Conservation (phyloP, 805 yeast species). For the Candida cerambycidarum region DNA sequence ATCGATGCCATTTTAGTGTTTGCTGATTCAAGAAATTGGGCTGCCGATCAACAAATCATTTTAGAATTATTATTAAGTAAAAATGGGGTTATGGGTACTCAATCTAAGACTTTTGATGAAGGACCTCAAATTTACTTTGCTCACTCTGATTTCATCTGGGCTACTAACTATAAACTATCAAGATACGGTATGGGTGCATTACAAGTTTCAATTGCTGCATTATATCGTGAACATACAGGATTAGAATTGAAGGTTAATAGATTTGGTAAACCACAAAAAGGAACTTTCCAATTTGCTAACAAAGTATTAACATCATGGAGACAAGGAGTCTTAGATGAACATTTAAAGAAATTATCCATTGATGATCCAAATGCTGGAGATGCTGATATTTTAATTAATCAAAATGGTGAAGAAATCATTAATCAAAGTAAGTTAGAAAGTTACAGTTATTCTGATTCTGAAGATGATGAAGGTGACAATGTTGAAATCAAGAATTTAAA, state of each 20-base stretch:
- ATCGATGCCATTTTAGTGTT: constrained; percentile 85
- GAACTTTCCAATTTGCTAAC: constrained; percentile 81
- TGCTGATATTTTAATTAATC: constrained; percentile 43
- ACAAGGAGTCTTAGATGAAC: constrained; percentile 71
- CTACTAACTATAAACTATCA: constrained; percentile 77
- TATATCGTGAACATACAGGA: constrained; percentile 83
- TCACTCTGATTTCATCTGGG: constrained; percentile 92
- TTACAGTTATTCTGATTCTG: constrained; percentile 28
- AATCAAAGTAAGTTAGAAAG: constrained; percentile 43
- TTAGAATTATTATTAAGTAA: constrained; percentile 75
- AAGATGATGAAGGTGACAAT: constrained; percentile 26
- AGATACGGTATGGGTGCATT: constrained; percentile 95
- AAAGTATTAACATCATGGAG: constrained; percentile 78
- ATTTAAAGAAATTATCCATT: constrained; percentile 54
- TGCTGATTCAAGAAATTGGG: constrained; percentile 93
- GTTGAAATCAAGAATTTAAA: constrained; percentile 10
- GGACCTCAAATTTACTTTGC: constrained; percentile 86
- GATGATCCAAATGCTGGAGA: constrained; percentile 43
- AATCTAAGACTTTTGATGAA: constrained; percentile 64
- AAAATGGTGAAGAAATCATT: constrained; percentile 45
- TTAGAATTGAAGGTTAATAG: constrained; percentile 74
- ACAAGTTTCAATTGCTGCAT: constrained; percentile 83
- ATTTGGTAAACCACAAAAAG: constrained; percentile 88
- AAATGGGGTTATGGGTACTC: constrained; percentile 83
- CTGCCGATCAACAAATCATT: constrained; percentile 88